These are phyloP conservation scores for Diaporthe vexans DNA, from an alignment of 2,329 filamentous ascomycete species.

Conservation along the genomic window DNA sequence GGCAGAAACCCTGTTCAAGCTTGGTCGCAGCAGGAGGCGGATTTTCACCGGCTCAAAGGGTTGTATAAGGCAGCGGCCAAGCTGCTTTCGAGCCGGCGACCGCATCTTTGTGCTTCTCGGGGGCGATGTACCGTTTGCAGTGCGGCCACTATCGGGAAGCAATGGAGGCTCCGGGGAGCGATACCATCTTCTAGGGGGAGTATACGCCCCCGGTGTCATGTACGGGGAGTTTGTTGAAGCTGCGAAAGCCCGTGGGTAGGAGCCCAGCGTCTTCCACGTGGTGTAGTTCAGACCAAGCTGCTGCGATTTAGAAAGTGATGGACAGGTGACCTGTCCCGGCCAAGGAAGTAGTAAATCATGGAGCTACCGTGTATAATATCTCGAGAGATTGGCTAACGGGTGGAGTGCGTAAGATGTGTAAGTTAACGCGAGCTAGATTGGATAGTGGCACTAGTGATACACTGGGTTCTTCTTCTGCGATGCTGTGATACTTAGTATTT, in stretches of 20 bases:
- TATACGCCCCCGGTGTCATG: not conserved
- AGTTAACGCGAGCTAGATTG: too few species aligned
- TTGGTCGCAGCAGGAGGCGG: not conserved
- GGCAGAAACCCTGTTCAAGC: not conserved
- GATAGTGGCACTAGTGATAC: too few species aligned
- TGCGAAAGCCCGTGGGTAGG: not conserved
- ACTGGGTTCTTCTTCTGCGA: too few species aligned
- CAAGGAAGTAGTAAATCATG: too few species aligned
- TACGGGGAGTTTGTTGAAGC: not conserved
- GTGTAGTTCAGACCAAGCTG: not conserved
- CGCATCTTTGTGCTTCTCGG: not conserved
- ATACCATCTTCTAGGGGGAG: not conserved
- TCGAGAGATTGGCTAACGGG: too few species aligned
- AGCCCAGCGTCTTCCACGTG: not conserved
- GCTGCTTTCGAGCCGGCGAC: not conserved
- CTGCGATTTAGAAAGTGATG: too few species aligned
- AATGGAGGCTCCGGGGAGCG: not conserved
- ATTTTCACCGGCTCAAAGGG: not conserved
- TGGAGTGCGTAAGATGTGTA: too few species aligned
- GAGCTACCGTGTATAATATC: too few species aligned
- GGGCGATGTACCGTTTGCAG: not conserved
- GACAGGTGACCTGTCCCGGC: too few species aligned
- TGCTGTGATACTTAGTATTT: too few species aligned
- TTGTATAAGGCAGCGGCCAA: not conserved
- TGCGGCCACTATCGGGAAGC: not conserved